phyloP scores from a whole-genome alignment of 371 early-diverging fungal genomes.

The Lichtheimia corymbifera region DNA sequence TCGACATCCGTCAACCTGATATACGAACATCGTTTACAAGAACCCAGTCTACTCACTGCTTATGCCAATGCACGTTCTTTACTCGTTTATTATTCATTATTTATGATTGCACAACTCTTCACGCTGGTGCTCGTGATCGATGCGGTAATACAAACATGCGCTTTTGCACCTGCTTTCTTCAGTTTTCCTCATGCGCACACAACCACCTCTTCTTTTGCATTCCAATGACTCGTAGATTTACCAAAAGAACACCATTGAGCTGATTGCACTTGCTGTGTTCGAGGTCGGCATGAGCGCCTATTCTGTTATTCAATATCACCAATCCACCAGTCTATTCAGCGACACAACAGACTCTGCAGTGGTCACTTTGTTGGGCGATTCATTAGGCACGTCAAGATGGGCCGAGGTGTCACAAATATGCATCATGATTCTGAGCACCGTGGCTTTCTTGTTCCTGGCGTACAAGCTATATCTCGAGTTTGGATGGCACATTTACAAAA shows the following conservation, averaged over 20 bases:
- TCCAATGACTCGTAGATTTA: slow-evolving; percentile 28
- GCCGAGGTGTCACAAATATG: slow-evolving; percentile 50
- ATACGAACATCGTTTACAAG: slow-evolving; percentile 30
- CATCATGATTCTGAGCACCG: slow-evolving; percentile 36
- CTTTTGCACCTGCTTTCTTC: slow-evolving; percentile 1
- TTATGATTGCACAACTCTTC: slow-evolving; percentile 50
- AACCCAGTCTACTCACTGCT: slow-evolving; percentile 23
- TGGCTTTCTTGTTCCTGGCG: slow-evolving; percentile 39
- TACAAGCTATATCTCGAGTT: slow-evolving; percentile 52
- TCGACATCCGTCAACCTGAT: slow-evolving; percentile 38
- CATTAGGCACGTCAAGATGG: slow-evolving; percentile 43
- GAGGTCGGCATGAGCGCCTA: slow-evolving; percentile 52
- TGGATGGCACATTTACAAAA: slow-evolving; percentile 90
- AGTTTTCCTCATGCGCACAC: background rate
- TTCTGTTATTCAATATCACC: slow-evolving; percentile 48
- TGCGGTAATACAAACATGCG: slow-evolving; percentile 33
- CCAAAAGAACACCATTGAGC: slow-evolving; percentile 53
- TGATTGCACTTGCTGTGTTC: slow-evolving; percentile 50
- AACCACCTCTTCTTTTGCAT: background rate
- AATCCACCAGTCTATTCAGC: slow-evolving; percentile 40
- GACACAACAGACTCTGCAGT: slow-evolving; percentile 25
- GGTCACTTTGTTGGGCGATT: slow-evolving; percentile 27
- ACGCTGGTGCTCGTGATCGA: slow-evolving; percentile 42
- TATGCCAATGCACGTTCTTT: slow-evolving; percentile 50
- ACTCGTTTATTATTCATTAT: slow-evolving; percentile 44